Percentiles rank a stretch among this genome's conserved stretches.
Conservation (phyloP, 129 eudicot genomes). For the Scalesia atractyloides region DNA sequence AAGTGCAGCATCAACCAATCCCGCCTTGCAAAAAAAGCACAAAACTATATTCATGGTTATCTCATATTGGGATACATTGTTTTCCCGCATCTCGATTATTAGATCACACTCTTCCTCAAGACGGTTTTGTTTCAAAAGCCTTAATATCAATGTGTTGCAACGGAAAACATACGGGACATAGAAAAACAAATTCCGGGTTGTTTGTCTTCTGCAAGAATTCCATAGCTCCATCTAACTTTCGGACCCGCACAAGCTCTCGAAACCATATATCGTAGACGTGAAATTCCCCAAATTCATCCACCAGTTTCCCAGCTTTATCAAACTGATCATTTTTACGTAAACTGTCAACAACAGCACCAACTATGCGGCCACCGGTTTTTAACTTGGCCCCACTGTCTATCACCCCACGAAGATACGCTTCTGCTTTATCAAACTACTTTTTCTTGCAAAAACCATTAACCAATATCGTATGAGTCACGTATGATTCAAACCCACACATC, state of each 20-base stretch:
- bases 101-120: conserved; percentile 75
- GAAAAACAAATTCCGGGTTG: conserved; percentile 33
- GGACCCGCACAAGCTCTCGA: conserved; percentile 61
- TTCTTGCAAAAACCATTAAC: conserved; percentile 61
- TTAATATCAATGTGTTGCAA: conserved; percentile 53
- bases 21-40: conserved; percentile 80
- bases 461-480: conserved; percentile 57
- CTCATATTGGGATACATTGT: conserved; percentile 54
- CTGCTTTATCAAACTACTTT: conserved; percentile 64
- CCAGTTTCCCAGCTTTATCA: conserved; percentile 55
- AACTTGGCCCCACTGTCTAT: conserved; percentile 25
- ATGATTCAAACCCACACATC: conserved; percentile 50
- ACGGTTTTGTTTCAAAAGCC: conserved; percentile 64
- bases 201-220: conserved; percentile 49
- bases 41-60: conserved; percentile 66
- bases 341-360: conserved; percentile 59
- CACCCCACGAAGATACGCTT: conserved; percentile 53
- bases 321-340: conserved; percentile 55
- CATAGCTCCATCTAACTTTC: conserved; percentile 65
- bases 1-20: conserved; percentile 75
- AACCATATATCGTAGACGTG: conserved; percentile 76
- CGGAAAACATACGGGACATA: conserved; percentile 70
- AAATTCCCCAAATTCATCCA: conserved; percentile 55
- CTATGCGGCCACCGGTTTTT: conserved; percentile 37
- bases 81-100: conserved; percentile 74